Conservation (phyloP, 2,329 filamentous ascomycete genomes). For the Arachnopeziza araneosa region DNA sequence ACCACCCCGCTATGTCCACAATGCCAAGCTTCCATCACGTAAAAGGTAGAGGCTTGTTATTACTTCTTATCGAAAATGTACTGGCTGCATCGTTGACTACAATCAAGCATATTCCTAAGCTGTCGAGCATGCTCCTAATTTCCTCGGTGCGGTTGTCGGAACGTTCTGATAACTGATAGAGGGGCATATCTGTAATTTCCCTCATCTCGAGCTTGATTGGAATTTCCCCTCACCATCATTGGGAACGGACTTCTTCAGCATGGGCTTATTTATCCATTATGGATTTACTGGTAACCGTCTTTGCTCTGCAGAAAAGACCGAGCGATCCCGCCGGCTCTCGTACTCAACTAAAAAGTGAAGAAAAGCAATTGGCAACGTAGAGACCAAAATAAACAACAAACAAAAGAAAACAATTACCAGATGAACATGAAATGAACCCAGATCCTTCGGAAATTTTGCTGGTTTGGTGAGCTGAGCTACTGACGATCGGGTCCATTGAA, state of each 20-base stretch:
- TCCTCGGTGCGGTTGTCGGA: not conserved
- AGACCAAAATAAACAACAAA: not conserved
- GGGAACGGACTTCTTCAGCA: not conserved
- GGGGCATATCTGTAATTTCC: not conserved
- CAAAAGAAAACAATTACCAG: not conserved
- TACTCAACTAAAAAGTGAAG: not conserved
- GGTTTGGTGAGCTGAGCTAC: not conserved
- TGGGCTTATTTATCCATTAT: not conserved
- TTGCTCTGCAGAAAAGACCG: not conserved
- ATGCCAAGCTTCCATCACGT: not conserved
- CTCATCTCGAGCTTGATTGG: not conserved
- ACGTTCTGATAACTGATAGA: not conserved
- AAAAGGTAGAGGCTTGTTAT: not conserved
- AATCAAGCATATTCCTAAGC: too few relatives aligned
- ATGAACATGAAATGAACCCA: not conserved
- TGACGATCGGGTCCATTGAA: not conserved
- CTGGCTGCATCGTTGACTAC: too few relatives aligned
- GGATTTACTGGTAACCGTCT: not conserved
- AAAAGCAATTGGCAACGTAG: not conserved
- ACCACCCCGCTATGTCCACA: not conserved
- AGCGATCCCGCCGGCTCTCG: not conserved
- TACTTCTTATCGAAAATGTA: not conserved
- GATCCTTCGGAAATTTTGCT: not conserved
- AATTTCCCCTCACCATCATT: not conserved
- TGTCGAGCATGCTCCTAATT: not conserved